Evolutionary conservation across 768 basidiomycete genomes (phyloP).

Genomic region (Russula brevipes): DNA sequence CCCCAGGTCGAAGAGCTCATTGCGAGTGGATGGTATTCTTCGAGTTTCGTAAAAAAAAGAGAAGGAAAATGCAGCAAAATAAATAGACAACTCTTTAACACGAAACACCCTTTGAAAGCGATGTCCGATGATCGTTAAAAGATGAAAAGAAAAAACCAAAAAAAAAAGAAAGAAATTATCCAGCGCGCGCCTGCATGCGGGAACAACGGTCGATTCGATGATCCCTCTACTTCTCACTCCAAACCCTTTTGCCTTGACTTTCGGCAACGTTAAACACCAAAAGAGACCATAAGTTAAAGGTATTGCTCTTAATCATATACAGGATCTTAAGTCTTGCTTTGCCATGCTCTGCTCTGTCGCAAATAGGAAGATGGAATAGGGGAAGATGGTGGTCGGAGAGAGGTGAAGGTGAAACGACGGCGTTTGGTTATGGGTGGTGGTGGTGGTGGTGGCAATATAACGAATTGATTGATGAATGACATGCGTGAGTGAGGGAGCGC

Average conservation of each 20-base stretch:
- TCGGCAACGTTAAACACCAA: neutral
- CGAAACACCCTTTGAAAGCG: neutral
- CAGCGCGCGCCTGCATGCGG: too few relatives aligned
- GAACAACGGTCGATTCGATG: neutral
- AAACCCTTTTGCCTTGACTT: neutral
- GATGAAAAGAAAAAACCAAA: neutral
- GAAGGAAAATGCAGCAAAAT: constrained; percentile 20
- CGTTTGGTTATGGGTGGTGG: neutral
- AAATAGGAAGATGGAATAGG: neutral
- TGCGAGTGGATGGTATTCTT: constrained; percentile 12
- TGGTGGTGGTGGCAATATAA: too few relatives aligned
- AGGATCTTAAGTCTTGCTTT: constrained; percentile 1
- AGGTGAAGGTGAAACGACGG: neutral
- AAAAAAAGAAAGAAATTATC: neutral
- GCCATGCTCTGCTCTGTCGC: neutral
- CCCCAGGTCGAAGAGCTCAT: neutral
- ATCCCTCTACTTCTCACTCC: neutral
- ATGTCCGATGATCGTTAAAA: neutral
- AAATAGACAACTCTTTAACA: constrained; percentile 6
- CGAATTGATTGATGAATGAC: too few relatives aligned
- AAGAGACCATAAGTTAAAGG: constrained; percentile 10
- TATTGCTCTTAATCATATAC: constrained; percentile 7
- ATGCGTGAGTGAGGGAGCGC: neutral
- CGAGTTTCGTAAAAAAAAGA: neutral
- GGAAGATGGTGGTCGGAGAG: neutral